Percentiles rank a stretch among this genome's conserved stretches.
Evolutionary conservation across 805 yeast genomes (phyloP).

Genomic region (Saccharomyces eubayanus): DNA sequence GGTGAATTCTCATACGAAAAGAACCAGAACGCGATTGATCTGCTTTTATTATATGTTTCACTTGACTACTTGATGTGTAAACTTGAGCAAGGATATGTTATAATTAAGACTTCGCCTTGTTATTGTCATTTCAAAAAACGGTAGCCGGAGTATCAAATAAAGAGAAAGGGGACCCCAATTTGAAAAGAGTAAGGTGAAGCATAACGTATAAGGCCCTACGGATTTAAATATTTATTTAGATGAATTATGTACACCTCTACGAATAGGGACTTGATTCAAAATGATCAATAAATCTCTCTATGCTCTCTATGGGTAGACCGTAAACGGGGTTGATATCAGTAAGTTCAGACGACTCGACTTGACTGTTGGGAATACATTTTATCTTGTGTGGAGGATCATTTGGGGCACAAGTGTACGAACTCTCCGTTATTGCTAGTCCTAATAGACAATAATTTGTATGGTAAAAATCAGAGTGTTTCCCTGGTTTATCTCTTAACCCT

Average conservation of each 20-base stretch:
- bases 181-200: background rate
- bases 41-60: background rate
- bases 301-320: slow-evolving; percentile 43
- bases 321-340: slow-evolving; percentile 46
- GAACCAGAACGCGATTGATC: background rate
- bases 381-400: slow-evolving; percentile 2
- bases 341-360: slow-evolving; percentile 6
- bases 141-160: background rate
- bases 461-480: slow-evolving; percentile 69
- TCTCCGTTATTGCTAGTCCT: slow-evolving; percentile 45
- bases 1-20: background rate
- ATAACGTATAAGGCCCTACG: background rate
- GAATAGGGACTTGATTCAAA: slow-evolving; percentile 4
- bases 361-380: background rate
- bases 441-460: slow-evolving; percentile 80
- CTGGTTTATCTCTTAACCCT: slow-evolving; percentile 87
- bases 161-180: background rate
- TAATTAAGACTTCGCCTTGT: background rate
- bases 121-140: background rate
- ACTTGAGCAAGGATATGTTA: background rate
- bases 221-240: background rate
- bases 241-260: background rate
- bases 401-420: slow-evolving; percentile 5
- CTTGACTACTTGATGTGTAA: background rate
- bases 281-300: slow-evolving; percentile 28